Evolutionary conservation across 805 yeast species (phyloP).

Genomic region (Diddensiella santjacobensis): DNA sequence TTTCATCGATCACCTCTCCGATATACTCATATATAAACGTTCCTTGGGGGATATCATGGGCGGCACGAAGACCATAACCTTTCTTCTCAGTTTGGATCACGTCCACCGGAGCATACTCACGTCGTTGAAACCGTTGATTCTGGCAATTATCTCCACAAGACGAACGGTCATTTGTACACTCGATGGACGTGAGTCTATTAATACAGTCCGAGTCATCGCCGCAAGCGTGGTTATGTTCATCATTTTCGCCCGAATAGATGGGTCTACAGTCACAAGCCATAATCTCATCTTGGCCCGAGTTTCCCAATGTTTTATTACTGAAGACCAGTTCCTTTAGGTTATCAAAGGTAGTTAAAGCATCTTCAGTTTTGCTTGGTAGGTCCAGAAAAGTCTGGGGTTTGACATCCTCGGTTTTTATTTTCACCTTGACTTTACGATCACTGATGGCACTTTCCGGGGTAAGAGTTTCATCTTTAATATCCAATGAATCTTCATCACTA

Average conservation of each 20-base stretch:
- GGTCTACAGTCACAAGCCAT: constrained; percentile 91
- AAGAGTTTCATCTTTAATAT: neutral
- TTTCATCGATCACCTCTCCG: constrained; percentile 89
- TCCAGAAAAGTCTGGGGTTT: constrained; percentile 20
- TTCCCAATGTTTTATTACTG: constrained; percentile 57
- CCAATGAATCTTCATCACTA: neutral
- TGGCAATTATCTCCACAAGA: constrained; percentile 74
- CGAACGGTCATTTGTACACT: constrained; percentile 70
- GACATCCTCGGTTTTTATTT: neutral
- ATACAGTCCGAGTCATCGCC: constrained; percentile 85
- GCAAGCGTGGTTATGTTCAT: constrained; percentile 65
- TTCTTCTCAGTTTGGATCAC: constrained; percentile 79
- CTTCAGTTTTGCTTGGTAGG: constrained; percentile 55
- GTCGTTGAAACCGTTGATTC: constrained; percentile 83
- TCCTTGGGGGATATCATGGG: constrained; percentile 50
- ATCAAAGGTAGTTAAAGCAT: constrained; percentile 59
- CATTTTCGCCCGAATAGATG: constrained; percentile 31
- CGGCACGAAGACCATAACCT: constrained; percentile 87
- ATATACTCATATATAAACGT: constrained; percentile 87
- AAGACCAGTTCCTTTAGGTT: constrained; percentile 60
- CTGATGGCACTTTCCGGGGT: neutral
- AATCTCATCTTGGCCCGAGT: constrained; percentile 69
- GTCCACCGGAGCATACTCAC: constrained; percentile 68
- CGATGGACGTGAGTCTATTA: constrained; percentile 86
- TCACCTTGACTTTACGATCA: neutral